Evolutionary conservation across 2,329 filamentous ascomycete genomes (phyloP).

Genomic region (Aspergillus quadricinctus): DNA sequence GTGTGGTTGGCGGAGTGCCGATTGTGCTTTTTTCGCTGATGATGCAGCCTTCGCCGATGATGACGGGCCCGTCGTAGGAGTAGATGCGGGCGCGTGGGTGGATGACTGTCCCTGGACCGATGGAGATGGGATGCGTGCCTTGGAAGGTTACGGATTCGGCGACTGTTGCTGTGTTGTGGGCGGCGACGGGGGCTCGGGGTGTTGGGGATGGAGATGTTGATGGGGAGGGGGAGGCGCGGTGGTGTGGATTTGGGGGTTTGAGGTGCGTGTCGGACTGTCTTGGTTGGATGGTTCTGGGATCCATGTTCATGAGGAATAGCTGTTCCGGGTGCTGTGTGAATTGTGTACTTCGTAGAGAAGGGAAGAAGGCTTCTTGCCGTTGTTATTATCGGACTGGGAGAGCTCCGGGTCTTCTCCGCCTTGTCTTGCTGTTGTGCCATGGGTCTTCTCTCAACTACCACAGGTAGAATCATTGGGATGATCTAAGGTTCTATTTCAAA

Average conservation of each 20-base stretch:
- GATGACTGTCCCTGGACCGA: constrained; percentile 74
- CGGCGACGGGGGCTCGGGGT: constrained; percentile 33
- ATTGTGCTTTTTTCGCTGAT: constrained; percentile 62
- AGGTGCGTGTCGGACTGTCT: constrained; percentile 6
- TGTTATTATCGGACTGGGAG: constrained; percentile 25
- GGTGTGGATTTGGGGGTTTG: constrained; percentile 26
- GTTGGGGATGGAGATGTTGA: constrained; percentile 20
- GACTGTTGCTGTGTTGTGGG: constrained; percentile 35
- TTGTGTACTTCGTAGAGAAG: background rate
- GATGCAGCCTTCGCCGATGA: constrained; percentile 75
- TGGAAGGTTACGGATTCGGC: constrained; percentile 38
- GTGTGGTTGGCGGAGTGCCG: constrained; percentile 45
- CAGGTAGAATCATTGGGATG: background rate
- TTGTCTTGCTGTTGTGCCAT: background rate
- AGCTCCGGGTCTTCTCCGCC: background rate
- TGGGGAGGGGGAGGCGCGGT: constrained; percentile 22
- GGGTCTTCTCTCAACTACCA: background rate
- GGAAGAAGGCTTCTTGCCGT: constrained; percentile 16
- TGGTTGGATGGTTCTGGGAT: background rate
- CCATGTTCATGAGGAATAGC: background rate
- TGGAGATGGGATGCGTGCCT: constrained; percentile 72
- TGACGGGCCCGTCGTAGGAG: constrained; percentile 72
- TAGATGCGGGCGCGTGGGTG: constrained; percentile 80
- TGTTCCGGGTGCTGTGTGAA: background rate
- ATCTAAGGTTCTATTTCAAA: background rate